Conservation (phyloP, 2,329 filamentous ascomycete species). For the Hypomyces rosellus region DNA sequence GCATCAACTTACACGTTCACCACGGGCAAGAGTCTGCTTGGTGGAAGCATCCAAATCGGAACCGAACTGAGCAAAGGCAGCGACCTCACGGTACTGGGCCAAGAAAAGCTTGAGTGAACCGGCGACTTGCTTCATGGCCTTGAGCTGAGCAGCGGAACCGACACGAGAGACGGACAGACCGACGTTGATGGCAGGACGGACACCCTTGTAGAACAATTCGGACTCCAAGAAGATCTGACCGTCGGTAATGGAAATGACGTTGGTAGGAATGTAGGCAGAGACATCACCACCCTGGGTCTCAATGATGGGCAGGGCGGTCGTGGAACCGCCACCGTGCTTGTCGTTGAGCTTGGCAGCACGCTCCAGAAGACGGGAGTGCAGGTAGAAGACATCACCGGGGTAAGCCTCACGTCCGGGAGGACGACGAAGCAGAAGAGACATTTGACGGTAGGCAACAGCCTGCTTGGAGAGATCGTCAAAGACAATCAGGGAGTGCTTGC, state of each 20-base stretch:
- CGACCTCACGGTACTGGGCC: conserved; percentile 99
- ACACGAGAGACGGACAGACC: conserved; percentile 99
- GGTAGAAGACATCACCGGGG: conserved; percentile 98
- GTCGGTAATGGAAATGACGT: conserved; percentile 99
- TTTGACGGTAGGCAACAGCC: conserved; percentile 96
- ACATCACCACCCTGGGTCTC: conserved; percentile 99
- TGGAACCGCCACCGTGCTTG: conserved; percentile 88
- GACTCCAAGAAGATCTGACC: conserved; percentile 99
- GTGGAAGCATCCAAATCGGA: conserved; percentile 98
- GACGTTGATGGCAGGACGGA: conserved; percentile 99
- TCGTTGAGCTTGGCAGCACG: conserved; percentile 99
- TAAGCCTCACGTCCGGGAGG: conserved; percentile 98
- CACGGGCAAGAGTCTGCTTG: conserved; percentile 96
- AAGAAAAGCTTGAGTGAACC: conserved; percentile 99
- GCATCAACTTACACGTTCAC: conserved; percentile 74
- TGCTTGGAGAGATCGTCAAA: conserved; percentile 98
- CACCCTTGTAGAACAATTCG: conserved; percentile 99
- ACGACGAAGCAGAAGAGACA: conserved; percentile 96
- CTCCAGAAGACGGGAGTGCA: conserved; percentile 98
- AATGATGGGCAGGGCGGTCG: conserved; percentile 95
- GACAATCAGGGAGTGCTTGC: conserved; percentile 83
- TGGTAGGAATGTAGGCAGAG: conserved; percentile 99
- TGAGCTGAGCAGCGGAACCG: conserved; percentile 98
- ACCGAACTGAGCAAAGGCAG: conserved; percentile 99
- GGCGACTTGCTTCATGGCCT: conserved; percentile 99